phyloP scores from a whole-genome alignment of 1,284 basidiomycete genomes.

The Hymenochaete sp. region DNA sequence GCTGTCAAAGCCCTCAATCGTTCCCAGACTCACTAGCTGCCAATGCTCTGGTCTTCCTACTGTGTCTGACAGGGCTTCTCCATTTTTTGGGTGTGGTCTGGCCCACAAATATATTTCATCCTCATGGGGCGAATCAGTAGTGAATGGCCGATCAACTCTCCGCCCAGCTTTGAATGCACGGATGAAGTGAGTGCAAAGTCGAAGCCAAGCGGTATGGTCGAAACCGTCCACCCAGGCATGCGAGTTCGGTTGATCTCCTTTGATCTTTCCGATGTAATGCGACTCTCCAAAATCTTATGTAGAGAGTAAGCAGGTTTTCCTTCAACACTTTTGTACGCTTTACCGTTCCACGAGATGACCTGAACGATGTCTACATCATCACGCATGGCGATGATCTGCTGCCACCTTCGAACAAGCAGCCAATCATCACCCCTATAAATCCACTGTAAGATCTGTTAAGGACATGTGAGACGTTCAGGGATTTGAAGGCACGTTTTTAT shows the following conservation, averaged over 20 bases:
- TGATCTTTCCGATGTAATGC: slow-evolving; percentile 61
- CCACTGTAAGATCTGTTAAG: slow-evolving; percentile 29
- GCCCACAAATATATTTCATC: slow-evolving; percentile 69
- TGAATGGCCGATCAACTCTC: slow-evolving; percentile 6
- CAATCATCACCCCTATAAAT: slow-evolving; percentile 56
- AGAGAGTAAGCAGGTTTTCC: neutral
- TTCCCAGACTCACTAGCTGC: slow-evolving; percentile 33
- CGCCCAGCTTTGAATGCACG: slow-evolving; percentile 66
- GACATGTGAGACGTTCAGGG: neutral
- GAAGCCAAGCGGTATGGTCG: slow-evolving; percentile 56
- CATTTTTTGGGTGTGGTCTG: slow-evolving; percentile 57
- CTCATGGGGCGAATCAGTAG: slow-evolving; percentile 43
- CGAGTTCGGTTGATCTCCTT: slow-evolving; percentile 55
- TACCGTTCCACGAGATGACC: slow-evolving; percentile 53
- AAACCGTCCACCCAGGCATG: slow-evolving; percentile 60
- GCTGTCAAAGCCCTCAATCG: slow-evolving; percentile 4
- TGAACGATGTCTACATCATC: slow-evolving; percentile 52
- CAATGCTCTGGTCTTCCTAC: slow-evolving; percentile 49
- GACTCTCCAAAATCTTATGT: slow-evolving; percentile 42
- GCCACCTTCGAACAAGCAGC: slow-evolving; percentile 68
- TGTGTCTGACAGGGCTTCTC: slow-evolving; percentile 38
- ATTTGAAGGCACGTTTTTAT: slow-evolving; percentile 54
- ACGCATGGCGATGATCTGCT: slow-evolving; percentile 54
- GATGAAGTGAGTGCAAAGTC: slow-evolving; percentile 63
- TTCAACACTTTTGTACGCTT: neutral